phyloP scores from a whole-genome alignment of 176 grass and related monocot genomes.

The Aegilops speltoides region DNA sequence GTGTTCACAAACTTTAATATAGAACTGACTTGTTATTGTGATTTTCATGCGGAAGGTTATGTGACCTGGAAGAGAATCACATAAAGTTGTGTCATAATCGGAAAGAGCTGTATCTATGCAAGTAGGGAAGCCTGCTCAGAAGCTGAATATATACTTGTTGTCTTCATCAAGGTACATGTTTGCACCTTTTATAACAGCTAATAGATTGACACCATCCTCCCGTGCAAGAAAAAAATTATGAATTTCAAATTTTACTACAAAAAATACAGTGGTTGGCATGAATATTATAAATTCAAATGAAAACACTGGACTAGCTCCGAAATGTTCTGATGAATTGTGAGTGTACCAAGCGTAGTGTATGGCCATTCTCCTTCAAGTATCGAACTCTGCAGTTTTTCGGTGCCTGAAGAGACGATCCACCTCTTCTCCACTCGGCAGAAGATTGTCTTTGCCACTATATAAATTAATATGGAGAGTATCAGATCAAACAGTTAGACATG shows the following conservation, averaged over 20 bases:
- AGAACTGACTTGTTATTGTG: too few relatives aligned
- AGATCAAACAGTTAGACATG: background rate
- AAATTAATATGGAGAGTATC: constrained; percentile 6
- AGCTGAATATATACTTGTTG: constrained; percentile 33
- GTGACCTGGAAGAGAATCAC: too few relatives aligned
- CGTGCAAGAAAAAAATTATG: constrained; percentile 14
- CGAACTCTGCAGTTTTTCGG: constrained; percentile 82
- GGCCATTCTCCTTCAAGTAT: constrained; percentile 90
- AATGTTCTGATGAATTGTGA: background rate
- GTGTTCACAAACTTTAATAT: too few relatives aligned
- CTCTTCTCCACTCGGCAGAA: constrained; percentile 83
- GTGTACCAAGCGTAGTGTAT: constrained; percentile 77
- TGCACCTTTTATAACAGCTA: constrained; percentile 70
- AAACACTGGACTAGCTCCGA: background rate
- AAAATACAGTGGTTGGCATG: background rate
- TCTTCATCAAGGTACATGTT: constrained; percentile 71
- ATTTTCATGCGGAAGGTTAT: too few relatives aligned
- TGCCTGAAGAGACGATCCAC: constrained; percentile 69
- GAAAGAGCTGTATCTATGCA: background rate
- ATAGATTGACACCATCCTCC: constrained; percentile 84
- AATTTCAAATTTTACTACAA: background rate
- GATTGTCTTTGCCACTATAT: constrained; percentile 83
- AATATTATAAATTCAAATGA: background rate
- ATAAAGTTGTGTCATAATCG: too few relatives aligned
- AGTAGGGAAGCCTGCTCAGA: background rate